Evolutionary conservation across 2,329 filamentous ascomycete species (phyloP).

Genomic region (Aspergillus ibericus): DNA sequence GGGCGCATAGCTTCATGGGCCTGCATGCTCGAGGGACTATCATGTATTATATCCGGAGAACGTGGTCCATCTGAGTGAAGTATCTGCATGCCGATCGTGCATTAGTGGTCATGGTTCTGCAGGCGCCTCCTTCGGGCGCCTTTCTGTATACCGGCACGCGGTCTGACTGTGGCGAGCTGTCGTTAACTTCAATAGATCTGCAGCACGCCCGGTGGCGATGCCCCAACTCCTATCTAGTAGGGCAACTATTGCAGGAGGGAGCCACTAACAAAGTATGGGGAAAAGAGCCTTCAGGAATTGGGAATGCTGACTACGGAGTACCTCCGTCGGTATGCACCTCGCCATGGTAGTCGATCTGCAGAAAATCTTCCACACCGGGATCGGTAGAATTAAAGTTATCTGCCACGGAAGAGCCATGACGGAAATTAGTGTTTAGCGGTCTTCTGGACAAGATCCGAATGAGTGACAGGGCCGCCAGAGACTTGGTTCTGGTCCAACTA

Average conservation of each 20-base stretch:
- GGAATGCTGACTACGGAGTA: background rate
- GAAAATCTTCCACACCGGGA: background rate
- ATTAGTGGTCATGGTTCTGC: background rate
- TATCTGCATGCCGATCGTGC: background rate
- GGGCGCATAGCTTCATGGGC: background rate
- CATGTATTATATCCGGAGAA: background rate
- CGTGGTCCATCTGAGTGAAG: background rate
- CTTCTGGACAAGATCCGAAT: constrained; percentile 1
- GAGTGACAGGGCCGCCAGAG: background rate
- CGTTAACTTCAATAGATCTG: background rate
- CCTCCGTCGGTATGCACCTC: background rate
- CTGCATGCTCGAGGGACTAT: background rate
- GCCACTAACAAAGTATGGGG: background rate
- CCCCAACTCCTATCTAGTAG: background rate
- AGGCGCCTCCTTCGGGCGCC: background rate
- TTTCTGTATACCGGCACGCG: background rate
- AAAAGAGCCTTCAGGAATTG: background rate
- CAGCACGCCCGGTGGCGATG: background rate
- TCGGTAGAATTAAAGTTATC: background rate
- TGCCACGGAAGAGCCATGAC: background rate
- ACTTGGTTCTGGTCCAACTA: constrained; percentile 9
- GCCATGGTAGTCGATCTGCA: background rate
- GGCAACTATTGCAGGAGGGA: background rate
- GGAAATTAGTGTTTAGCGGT: background rate
- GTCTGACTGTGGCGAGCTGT: background rate